Base-by-base conservation (phyloP, 2,329 filamentous ascomycete genomes). In the Phyllosticta paracitricarpa region DNA sequence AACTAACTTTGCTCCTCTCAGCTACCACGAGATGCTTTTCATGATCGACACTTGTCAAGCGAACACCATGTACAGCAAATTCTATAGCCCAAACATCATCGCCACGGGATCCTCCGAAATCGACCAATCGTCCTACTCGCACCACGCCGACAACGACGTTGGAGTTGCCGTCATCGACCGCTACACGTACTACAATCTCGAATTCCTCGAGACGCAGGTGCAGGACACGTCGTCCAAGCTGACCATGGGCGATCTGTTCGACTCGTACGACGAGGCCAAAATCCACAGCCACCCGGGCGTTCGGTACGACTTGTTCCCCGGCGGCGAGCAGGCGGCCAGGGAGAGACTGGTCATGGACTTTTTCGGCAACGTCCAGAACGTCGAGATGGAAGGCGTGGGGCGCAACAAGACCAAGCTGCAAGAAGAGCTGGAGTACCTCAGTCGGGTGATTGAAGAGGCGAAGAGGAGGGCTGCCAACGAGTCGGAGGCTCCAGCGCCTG, bases 1-100 rank as follows among this genome's bases (percentile, higher is more conserved):
- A 40, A 25, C 40, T 56, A 56, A 22, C 28, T 25, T 22, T 51
- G 28, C 9, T 30, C 3, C 33, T 12, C 51, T 24, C 65, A 89
- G 87, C 72, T 99, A 97, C 76, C 90, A 97, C 73, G 94, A 99
- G 76, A 86, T 99, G 67, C 84, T 99, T 62, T 99, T 99, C 80
- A 99, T 99, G 94, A 99, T 99, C 76, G 94, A 99, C 75, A 99
- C 94, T 0, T 99, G 94, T 78, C 94, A 99, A 78, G 94, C 94
- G 61, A 99, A 99, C 75, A 99, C 94, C 33, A 97, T 99, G 91
- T 99, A 96, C 78, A 93, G 87, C 72, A 93, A 96, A 69, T 90
- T 99, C 71, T 99, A 99, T 79, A 96, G 91, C 4, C 93, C 93
- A 56, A 97, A 97, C 71, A 97, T 99, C 69, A 91, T 99, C 69